Evolutionary conservation across 345 rosid species (phyloP), one percentile per base, ranked within the genome.

Genomic region (Gossypium longicalyx): DNA sequence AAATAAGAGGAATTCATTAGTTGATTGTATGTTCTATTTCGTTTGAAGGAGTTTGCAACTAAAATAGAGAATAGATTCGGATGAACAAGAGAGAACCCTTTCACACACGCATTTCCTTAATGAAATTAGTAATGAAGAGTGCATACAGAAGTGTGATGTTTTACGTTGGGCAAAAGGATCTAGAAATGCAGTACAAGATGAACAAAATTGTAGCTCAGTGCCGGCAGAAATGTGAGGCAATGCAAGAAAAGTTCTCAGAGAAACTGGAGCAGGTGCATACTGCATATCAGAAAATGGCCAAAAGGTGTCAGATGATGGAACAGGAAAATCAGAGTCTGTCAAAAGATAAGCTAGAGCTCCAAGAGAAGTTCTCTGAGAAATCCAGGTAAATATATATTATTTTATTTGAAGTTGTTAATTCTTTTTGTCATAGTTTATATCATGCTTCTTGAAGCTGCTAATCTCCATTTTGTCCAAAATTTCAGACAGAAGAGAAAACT

Each of bases 401-500:
- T 77, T 48, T 68, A 65, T 34, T n/a, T 20, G 68, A 73, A 9
- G 49, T 68, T 51, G 10, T 63, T 72, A 23, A 27, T 61, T 78
- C 17, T 66, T 27, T 64, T 66, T 34, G 63, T 1, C n/a, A 3
- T 22, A 49, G 3, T 19, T 61, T 47, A 70, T 25, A 7, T 41
- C 60, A 70, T 63, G 23, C 51, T 44, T 71, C 53, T 54, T 64
- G 74, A 71, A 68, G 62, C 70, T 72, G 48, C 59, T 69, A 64
- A 58, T 23, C 60, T 67, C 47, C 53, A 22, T 44, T 15, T 34
- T 68, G 17, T 77, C 64, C 22, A 15, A 16, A 72, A 75, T 78
- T 66, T 65, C 89, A 93, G 99, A 82, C 98, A 91, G 87, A 95
- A 95, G 92, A 90, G 97, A 78, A 95, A 95, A 78, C 98, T 93